Evolutionary conservation across 2,329 filamentous ascomycete genomes (phyloP).

Genomic region (Madurella fahalii): DNA sequence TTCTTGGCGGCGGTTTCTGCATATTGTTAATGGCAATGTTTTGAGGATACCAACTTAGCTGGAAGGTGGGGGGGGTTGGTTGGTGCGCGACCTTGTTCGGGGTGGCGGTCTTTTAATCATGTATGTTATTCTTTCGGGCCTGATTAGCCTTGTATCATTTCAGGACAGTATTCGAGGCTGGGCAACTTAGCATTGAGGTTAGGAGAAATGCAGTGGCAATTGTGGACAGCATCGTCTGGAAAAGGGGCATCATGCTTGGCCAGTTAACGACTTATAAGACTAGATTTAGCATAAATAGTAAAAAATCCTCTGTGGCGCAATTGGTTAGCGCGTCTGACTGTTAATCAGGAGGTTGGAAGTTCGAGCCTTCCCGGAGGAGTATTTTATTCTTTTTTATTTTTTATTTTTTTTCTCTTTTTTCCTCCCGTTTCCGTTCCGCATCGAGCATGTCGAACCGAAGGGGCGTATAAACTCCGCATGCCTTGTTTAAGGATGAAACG

Average conservation of each 20-base stretch:
- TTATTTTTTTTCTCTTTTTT: background rate
- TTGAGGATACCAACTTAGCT: background rate
- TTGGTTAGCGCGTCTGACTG: slow-evolving; percentile 60
- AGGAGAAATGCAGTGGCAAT: too few relatives aligned
- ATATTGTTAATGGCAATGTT: background rate
- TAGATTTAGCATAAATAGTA: background rate
- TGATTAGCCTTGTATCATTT: too few relatives aligned
- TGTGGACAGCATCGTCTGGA: too few relatives aligned
- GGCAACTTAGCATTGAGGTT: too few relatives aligned
- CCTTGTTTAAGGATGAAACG: too few relatives aligned
- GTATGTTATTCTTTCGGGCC: too few relatives aligned
- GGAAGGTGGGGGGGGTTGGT: background rate
- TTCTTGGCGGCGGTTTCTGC: background rate
- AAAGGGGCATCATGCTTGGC: too few relatives aligned
- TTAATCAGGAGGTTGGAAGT: slow-evolving; percentile 38
- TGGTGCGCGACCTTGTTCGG: background rate
- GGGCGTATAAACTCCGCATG: too few relatives aligned
- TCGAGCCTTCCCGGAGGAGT: slow-evolving; percentile 25
- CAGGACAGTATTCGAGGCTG: too few relatives aligned
- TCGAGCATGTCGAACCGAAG: too few relatives aligned
- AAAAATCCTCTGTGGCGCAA: slow-evolving; percentile 38
- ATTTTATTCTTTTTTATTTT: background rate
- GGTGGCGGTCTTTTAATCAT: too few relatives aligned
- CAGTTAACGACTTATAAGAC: too few relatives aligned
- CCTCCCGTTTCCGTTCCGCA: background rate